phyloP scores from a whole-genome alignment of 2,329 filamentous ascomycete genomes.

The Teratosphaeriaceae sp. region DNA sequence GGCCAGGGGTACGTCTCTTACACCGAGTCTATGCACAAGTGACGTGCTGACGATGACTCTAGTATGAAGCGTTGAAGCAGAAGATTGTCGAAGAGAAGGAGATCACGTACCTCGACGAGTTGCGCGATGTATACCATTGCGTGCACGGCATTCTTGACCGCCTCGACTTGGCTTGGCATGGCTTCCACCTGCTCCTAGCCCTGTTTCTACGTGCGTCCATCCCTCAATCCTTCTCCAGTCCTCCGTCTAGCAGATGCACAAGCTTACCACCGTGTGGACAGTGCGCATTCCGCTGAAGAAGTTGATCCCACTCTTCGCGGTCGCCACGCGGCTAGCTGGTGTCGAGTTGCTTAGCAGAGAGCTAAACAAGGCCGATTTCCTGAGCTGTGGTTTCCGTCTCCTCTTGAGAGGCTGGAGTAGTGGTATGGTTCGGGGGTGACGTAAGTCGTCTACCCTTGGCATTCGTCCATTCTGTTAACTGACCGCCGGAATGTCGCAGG shows the following conservation, averaged over 20 bases:
- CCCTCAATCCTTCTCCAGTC: background rate
- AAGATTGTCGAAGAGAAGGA: too few species aligned
- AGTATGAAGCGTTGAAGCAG: too few species aligned
- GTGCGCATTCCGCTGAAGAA: background rate
- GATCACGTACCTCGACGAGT: background rate
- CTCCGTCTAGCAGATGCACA: too few species aligned
- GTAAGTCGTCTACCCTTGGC: background rate
- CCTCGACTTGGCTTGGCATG: background rate
- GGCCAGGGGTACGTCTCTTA: too few species aligned
- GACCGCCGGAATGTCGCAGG: background rate
- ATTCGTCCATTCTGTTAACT: background rate
- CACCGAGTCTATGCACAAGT: background rate
- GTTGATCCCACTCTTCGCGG: background rate
- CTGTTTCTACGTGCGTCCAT: conserved; percentile 1
- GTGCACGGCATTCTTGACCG: background rate
- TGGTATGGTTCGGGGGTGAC: background rate
- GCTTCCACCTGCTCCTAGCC: background rate
- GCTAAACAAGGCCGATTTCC: background rate
- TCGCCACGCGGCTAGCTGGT: background rate
- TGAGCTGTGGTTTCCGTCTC: background rate
- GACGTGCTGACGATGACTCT: background rate
- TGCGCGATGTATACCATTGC: background rate
- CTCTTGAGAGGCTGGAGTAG: background rate
- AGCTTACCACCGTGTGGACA: background rate
- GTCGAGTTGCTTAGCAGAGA: background rate